phyloP scores from a whole-genome alignment of 2,329 filamentous ascomycete genomes.

The Coniochaeta sp. region DNA sequence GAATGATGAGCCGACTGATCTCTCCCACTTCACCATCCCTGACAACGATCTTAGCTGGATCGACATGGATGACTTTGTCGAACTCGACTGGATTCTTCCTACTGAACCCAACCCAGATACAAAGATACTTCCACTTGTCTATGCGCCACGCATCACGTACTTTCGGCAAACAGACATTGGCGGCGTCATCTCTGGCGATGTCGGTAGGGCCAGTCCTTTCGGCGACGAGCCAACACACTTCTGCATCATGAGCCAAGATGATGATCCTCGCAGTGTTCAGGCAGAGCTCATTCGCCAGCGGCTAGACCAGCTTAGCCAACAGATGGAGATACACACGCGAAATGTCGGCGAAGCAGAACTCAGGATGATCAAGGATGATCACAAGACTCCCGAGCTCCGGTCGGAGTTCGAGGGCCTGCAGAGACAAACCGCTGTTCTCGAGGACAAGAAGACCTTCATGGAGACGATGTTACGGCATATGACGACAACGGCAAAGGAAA shows the following conservation, averaged over 20 bases:
- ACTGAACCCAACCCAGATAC: conserved; percentile 87
- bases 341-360: conserved; percentile 71
- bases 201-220: conserved; percentile 78
- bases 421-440: conserved; percentile 46
- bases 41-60: conserved; percentile 96
- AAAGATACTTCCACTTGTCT: conserved; percentile 87
- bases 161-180: conserved; percentile 94
- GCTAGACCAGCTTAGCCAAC: conserved; percentile 67
- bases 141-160: conserved; percentile 91
- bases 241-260: conserved; percentile 88
- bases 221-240: conserved; percentile 89
- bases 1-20: conserved; percentile 54
- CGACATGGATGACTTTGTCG: conserved; percentile 99
- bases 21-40: conserved; percentile 89
- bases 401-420: conserved; percentile 54
- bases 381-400: conserved; percentile 40
- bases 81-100: conserved; percentile 91
- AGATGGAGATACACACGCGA: conserved; percentile 68
- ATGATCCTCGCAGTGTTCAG: conserved; percentile 85
- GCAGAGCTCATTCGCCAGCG: conserved; percentile 76
- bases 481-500: conserved; percentile 22
- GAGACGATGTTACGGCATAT: conserved; percentile 50
- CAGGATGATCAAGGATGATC: conserved; percentile 45
- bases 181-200: conserved; percentile 70
- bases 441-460: conserved; percentile 50